Base-by-base conservation (phyloP, 345 rosid species). In the Hirschfeldia incana region DNA sequence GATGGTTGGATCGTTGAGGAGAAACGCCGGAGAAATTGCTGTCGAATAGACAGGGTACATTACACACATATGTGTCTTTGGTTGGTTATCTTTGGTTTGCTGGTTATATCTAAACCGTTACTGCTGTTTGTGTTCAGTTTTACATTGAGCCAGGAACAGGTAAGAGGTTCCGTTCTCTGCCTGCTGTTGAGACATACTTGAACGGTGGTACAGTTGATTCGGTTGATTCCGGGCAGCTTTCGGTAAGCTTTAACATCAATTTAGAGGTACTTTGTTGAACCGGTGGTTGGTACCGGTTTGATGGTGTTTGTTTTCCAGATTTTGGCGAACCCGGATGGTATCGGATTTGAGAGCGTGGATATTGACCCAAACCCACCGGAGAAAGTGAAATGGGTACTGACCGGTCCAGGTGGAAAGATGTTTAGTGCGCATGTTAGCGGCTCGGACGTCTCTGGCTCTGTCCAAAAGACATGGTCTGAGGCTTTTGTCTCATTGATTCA, bases 361-460 rank as follows among this genome's bases (percentile, higher is more conserved):
- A 67, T 73, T 15, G 67, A 75, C 59, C 73, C 82, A 67, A 81
- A 29, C 59, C 84, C 83, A 13, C 88, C 90, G 0, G 62, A 76
- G 42, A 83, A 81, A 82, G 80, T 86, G 4, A 88, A 89, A 62
- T 88, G 95, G 92, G 90, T 90, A 68, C 85, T 88, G 42, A 77
- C 78, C 4, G 85, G 88, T 77, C 79, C 83, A 4, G 58, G 83
- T 6, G 88, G 84, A 68, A 78, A 70, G 61, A 34, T 32, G 39
- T 89, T 88, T 86, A 84, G 76, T 27, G 72, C 90, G 9, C 66
- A 76, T 28, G 29, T 87, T 26, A 82, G 39, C 1, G 91, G 87
- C 39, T 80, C 81, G 21, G 58, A 63, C n/a, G 83, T 87, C 17
- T 81, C 89, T 64, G 80, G 83, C 66, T 82, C 75, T 6, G 83